A percentile compares a stretch with the other conserved stretches of the same genome.
Conservation (phyloP, 768 basidiomycete species). For the Crassisporium funariophilum region DNA sequence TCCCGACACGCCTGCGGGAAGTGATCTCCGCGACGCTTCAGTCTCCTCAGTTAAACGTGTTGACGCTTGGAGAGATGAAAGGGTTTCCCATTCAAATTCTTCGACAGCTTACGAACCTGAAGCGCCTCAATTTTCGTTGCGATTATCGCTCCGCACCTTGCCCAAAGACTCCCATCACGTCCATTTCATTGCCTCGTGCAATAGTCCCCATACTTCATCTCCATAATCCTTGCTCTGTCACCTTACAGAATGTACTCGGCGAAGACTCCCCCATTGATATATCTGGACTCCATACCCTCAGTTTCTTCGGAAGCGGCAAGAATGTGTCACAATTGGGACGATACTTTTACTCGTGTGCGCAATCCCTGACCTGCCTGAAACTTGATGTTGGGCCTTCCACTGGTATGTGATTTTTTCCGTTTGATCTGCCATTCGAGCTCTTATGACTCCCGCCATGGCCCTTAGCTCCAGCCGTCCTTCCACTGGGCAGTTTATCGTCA, state of each 20-base stretch:
- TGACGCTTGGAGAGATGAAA: not conserved
- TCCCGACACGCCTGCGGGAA: not conserved
- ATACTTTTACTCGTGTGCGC: not conserved
- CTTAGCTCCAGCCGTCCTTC: not conserved
- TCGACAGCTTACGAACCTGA: not conserved
- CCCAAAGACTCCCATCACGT: not conserved
- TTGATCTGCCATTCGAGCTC: not conserved
- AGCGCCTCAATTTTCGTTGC: not conserved
- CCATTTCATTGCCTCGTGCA: not conserved
- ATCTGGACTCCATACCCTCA: not conserved
- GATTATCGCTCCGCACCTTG: not conserved
- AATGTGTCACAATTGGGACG: not conserved
- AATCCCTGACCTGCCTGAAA: not conserved
- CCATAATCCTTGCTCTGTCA: not conserved
- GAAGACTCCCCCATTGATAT: not conserved
- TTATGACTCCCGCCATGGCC: not conserved
- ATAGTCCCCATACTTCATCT: not conserved
- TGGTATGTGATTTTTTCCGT: not conserved
- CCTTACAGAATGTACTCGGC: not conserved
- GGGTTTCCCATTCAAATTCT: not conserved
- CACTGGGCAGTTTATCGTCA: not conserved
- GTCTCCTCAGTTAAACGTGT: not conserved
- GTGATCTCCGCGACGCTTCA: not conserved
- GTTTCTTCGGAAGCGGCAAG: not conserved
- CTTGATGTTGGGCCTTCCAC: not conserved